phyloP scores from a whole-genome alignment of 2,329 filamentous ascomycete species.

The Shiraia sp. region DNA sequence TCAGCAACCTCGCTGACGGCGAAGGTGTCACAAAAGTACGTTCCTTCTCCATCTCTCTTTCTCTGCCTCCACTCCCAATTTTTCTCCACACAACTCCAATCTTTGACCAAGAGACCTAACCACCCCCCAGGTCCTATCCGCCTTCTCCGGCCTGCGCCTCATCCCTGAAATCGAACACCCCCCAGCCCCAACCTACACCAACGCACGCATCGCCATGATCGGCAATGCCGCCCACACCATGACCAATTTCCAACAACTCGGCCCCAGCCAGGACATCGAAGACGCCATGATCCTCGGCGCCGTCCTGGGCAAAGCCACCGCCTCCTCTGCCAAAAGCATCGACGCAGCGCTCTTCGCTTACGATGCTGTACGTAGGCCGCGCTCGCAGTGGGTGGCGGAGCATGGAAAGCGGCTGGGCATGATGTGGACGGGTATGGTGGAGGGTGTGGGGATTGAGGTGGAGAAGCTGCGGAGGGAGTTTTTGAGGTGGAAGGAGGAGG shows the following conservation, averaged over 20 bases:
- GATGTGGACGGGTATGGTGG: neutral
- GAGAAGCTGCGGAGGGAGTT: neutral
- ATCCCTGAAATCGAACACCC: constrained; percentile 1
- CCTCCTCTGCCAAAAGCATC: neutral
- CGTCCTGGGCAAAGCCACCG: neutral
- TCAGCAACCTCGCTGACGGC: neutral
- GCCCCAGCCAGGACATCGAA: neutral
- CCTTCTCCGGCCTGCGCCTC: neutral
- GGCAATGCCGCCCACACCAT: constrained; percentile 1
- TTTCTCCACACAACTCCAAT: no score
- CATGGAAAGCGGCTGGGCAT: constrained; percentile 1
- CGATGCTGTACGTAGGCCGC: constrained; percentile 1
- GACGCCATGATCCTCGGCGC: constrained; percentile 2
- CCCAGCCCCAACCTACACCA: constrained; percentile 1
- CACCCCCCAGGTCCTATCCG: neutral
- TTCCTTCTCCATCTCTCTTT: no score
- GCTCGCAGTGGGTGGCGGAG: constrained; percentile 1
- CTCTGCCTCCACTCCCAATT: no score
- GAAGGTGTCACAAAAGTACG: neutral
- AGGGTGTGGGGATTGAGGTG: neutral
- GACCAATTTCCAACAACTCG: constrained; percentile 2
- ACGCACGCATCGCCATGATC: neutral
- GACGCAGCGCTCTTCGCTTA: neutral
- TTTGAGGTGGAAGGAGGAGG: neutral
- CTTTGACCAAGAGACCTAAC: neutral